phyloP scores from a whole-genome alignment of 306 rosid species.

The Cucurbita argyrosperma region DNA sequence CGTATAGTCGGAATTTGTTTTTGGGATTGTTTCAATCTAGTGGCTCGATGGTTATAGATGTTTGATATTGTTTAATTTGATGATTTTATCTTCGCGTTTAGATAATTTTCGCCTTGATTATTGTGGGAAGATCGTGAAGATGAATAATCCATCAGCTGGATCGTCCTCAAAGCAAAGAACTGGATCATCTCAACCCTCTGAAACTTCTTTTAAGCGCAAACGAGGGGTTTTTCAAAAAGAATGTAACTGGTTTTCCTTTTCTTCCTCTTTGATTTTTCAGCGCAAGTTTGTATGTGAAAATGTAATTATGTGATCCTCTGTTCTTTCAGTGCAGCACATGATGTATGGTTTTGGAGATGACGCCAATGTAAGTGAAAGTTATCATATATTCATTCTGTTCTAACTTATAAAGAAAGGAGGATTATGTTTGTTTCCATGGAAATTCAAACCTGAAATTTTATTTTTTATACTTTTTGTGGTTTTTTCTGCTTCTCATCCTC shows the following conservation, averaged over 20 bases:
- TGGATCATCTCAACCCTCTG: conserved; percentile 66
- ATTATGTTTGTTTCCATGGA: background rate
- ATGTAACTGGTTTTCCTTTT: conserved; percentile 16
- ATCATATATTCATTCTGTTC: background rate
- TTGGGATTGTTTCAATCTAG: background rate
- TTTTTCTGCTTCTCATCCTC: background rate
- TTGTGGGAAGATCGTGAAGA: conserved; percentile 6
- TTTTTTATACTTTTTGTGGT: background rate
- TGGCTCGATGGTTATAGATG: background rate
- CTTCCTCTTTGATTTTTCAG: background rate
- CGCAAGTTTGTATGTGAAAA: background rate
- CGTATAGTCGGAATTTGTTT: background rate
- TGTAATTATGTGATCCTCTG: background rate
- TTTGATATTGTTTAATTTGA: background rate
- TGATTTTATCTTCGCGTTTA: background rate
- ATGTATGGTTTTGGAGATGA: conserved; percentile 97
- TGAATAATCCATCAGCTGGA: conserved; percentile 46
- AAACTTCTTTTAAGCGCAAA: conserved; percentile 67
- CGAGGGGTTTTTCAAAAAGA: conserved; percentile 86
- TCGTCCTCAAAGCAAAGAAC: conserved; percentile 52
- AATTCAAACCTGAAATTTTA: background rate
- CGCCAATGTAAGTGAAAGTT: conserved; percentile 43
- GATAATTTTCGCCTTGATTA: background rate
- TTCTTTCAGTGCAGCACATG: conserved; percentile 75
- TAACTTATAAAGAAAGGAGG: background rate